Conservation (phyloP, 345 rosid genomes). For the Stellera chamaejasme region DNA sequence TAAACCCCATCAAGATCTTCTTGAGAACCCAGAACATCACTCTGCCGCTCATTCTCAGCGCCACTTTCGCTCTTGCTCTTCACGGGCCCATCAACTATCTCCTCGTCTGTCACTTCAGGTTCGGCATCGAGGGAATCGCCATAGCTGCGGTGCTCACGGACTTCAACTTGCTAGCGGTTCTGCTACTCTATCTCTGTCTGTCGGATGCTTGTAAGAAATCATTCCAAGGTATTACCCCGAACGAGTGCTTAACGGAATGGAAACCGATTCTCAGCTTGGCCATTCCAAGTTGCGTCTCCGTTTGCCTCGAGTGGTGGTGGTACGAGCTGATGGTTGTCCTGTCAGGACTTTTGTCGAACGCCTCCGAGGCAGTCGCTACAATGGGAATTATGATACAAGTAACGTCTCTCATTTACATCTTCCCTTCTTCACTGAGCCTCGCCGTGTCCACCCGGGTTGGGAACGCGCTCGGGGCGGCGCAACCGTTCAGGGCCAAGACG, state of each 20-base stretch:
- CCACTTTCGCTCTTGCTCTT: conserved; percentile 33
- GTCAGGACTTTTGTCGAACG: conserved; percentile 30
- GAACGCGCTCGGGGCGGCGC: conserved; percentile 36
- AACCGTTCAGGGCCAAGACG: conserved; percentile 25
- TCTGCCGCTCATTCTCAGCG: conserved; percentile 35
- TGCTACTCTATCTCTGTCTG: conserved; percentile 29
- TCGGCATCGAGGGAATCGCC: conserved; percentile 41
- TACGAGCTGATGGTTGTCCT: conserved; percentile 52
- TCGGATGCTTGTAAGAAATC: conserved; percentile 32
- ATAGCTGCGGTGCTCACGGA: conserved; percentile 31
- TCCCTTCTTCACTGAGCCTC: conserved; percentile 36
- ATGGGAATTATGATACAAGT: conserved; percentile 51
- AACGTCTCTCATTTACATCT: conserved; percentile 40
- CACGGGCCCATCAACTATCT: conserved; percentile 40
- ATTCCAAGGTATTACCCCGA: conserved; percentile 36
- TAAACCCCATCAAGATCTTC: conserved; percentile 40
- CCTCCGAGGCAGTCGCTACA: conserved; percentile 38
- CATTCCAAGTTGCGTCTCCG: conserved; percentile 38
- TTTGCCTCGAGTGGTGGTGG: conserved; percentile 69
- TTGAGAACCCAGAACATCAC: conserved; percentile 49
- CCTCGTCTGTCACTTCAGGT: conserved; percentile 18
- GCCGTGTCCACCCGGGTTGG: conserved; percentile 48
- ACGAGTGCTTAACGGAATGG: conserved; percentile 32
- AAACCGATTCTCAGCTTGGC: conserved; percentile 34
- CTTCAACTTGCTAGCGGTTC: conserved; percentile 22